Evolutionary conservation across 176 grass and related monocot genomes (phyloP).

Genomic region (Ensete ventricosum): DNA sequence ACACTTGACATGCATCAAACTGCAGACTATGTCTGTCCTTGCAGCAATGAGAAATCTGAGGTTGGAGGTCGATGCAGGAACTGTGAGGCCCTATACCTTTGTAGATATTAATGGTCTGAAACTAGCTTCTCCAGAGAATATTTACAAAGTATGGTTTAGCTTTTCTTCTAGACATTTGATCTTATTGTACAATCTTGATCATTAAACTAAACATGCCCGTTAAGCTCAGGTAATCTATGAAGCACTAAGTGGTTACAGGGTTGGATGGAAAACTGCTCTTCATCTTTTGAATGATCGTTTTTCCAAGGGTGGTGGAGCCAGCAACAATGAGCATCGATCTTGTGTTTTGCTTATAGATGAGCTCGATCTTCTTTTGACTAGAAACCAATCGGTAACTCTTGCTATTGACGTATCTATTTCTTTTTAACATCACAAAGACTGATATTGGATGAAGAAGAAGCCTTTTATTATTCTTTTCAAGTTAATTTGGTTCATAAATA

Average conservation of each 20-base stretch:
- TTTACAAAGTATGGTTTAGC: constrained; percentile 55
- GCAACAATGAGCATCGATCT: constrained; percentile 58
- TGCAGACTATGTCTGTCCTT: constrained; percentile 94
- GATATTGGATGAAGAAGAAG: no score
- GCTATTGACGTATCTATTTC: neutral
- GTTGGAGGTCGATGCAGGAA: constrained; percentile 69
- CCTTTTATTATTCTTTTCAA: neutral
- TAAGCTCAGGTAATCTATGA: constrained; percentile 72
- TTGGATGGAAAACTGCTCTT: constrained; percentile 96
- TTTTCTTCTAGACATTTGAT: neutral
- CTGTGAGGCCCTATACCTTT: constrained; percentile 66
- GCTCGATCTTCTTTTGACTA: constrained; percentile 95
- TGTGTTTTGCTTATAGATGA: constrained; percentile 97
- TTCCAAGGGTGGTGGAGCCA: constrained; percentile 49
- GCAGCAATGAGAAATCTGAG: constrained; percentile 74
- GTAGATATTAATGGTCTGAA: constrained; percentile 96
- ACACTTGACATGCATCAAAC: constrained; percentile 14
- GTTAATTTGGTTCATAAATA: neutral
- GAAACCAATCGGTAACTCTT: constrained; percentile 90
- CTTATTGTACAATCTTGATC: neutral
- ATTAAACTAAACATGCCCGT: neutral
- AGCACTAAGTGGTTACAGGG: constrained; percentile 68
- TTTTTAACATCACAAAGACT: no score
- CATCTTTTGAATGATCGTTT: constrained; percentile 84
- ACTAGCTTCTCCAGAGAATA: constrained; percentile 83